Percentiles rank a stretch among this genome's conserved stretches.
phyloP scores from a whole-genome alignment of 768 basidiomycete species.

The Pleurotus sapidus region DNA sequence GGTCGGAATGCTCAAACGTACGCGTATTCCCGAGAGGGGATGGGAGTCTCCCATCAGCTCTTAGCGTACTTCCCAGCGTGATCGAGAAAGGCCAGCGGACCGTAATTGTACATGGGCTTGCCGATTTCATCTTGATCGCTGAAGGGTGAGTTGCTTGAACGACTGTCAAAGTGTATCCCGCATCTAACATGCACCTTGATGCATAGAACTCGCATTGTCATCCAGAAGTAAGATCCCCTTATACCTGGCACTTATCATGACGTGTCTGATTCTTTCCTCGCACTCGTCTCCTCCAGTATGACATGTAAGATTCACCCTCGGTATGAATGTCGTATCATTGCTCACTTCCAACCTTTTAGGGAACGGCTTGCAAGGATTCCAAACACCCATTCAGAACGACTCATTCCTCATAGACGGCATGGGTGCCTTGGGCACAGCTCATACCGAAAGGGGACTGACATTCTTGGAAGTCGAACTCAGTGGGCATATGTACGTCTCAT shows the following conservation, averaged over 20 bases:
- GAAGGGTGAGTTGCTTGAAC: slow-evolving; percentile 50
- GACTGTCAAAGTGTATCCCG: too few species aligned
- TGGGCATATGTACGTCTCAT: slow-evolving; percentile 61
- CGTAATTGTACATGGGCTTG: slow-evolving; percentile 71
- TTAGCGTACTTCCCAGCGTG: slow-evolving; percentile 68
- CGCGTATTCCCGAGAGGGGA: slow-evolving; percentile 65
- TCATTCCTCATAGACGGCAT: slow-evolving; percentile 71
- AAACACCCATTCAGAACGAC: slow-evolving; percentile 60
- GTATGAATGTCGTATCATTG: neutral
- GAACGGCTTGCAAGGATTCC: slow-evolving; percentile 72
- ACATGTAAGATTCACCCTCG: slow-evolving; percentile 27
- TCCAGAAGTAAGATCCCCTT: slow-evolving; percentile 52
- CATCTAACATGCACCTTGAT: neutral
- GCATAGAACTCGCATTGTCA: slow-evolving; percentile 51
- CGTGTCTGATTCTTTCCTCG: neutral
- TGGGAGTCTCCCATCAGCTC: slow-evolving; percentile 54
- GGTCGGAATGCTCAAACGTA: slow-evolving; percentile 61
- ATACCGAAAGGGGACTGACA: slow-evolving; percentile 65
- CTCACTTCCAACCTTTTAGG: slow-evolving; percentile 25
- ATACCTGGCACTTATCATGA: neutral
- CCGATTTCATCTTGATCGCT: slow-evolving; percentile 71
- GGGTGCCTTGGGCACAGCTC: slow-evolving; percentile 62
- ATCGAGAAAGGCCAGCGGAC: slow-evolving; percentile 71
- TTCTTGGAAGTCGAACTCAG: slow-evolving; percentile 65
- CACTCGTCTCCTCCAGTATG: slow-evolving; percentile 27